Evolutionary conservation across 2,329 filamentous ascomycete genomes (phyloP).

Genomic region (Colletotrichum tanaceti): DNA sequence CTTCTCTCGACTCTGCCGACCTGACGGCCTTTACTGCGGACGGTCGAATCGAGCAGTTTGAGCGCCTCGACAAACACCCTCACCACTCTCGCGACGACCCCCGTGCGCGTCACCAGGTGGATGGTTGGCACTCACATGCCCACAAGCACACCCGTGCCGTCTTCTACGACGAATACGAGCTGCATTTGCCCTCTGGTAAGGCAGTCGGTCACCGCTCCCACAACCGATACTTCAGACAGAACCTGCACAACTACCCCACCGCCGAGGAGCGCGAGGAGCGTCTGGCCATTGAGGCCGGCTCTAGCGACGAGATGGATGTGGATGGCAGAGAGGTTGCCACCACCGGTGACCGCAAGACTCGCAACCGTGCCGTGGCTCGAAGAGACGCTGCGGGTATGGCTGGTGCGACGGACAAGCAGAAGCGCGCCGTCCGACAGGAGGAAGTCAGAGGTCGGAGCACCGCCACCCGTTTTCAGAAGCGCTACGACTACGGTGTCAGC

Average conservation of each 20-base stretch:
- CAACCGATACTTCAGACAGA: slow-evolving; percentile 91
- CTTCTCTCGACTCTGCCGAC: slow-evolving; percentile 87
- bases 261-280: slow-evolving; percentile 79
- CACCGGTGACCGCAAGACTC: slow-evolving; percentile 45
- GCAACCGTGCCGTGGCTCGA: slow-evolving; percentile 67
- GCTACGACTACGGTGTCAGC: slow-evolving; percentile 77
- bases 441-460: slow-evolving; percentile 77
- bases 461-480: slow-evolving; percentile 70
- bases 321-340: slow-evolving; percentile 51
- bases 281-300: slow-evolving; percentile 66
- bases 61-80: slow-evolving; percentile 76
- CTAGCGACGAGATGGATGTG: slow-evolving; percentile 50
- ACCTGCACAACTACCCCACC: slow-evolving; percentile 85
- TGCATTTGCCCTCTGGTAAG: slow-evolving; percentile 90
- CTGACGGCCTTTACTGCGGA: slow-evolving; percentile 83
- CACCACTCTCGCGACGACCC: slow-evolving; percentile 81
- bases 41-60: slow-evolving; percentile 75
- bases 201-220: slow-evolving; percentile 91
- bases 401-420: slow-evolving; percentile 81
- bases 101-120: slow-evolving; percentile 77
- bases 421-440: slow-evolving; percentile 71
- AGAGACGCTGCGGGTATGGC: slow-evolving; percentile 82
- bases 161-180: slow-evolving; percentile 92
- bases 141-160: slow-evolving; percentile 80
- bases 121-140: slow-evolving; percentile 85